Evolutionary conservation across 176 grass and related monocot genomes (phyloP).

Genomic region (Typha latifolia): DNA sequence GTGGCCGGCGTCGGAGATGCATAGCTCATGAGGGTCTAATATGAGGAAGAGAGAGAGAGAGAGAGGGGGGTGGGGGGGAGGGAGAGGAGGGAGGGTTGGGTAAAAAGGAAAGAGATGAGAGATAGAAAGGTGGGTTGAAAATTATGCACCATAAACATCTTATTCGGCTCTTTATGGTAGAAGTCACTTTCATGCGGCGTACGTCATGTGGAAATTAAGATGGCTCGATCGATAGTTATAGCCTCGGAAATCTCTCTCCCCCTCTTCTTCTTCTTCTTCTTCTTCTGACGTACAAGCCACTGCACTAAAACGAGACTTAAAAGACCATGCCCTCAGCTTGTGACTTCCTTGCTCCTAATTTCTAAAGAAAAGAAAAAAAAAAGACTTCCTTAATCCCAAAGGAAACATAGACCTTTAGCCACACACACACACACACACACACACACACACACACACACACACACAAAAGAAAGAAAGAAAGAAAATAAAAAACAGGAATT

Average conservation of each 20-base stretch:
- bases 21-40: not conserved
- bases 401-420: too few relatives aligned
- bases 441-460: too few relatives aligned
- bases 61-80: not conserved
- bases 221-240: not conserved
- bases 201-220: not conserved
- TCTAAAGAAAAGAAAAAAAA: too few relatives aligned
- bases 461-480: too few relatives aligned
- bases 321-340: too few relatives aligned
- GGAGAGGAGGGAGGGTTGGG: not conserved
- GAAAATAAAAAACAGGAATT: too few relatives aligned
- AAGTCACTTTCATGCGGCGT: not conserved
- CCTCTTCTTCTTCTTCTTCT: not conserved
- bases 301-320: not conserved
- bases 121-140: not conserved
- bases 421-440: too few relatives aligned
- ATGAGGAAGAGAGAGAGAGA: not conserved
- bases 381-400: too few relatives aligned
- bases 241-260: not conserved
- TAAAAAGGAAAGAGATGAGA: not conserved
- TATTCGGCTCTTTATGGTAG: not conserved
- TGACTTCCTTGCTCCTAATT: too few relatives aligned
- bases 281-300: conserved; percentile 2
- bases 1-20: not conserved
- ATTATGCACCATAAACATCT: not conserved